These are phyloP conservation scores for Iodosphaeria phyllophila DNA, from an alignment of 2,329 filamentous ascomycete genomes.

Conservation along the genomic window DNA sequence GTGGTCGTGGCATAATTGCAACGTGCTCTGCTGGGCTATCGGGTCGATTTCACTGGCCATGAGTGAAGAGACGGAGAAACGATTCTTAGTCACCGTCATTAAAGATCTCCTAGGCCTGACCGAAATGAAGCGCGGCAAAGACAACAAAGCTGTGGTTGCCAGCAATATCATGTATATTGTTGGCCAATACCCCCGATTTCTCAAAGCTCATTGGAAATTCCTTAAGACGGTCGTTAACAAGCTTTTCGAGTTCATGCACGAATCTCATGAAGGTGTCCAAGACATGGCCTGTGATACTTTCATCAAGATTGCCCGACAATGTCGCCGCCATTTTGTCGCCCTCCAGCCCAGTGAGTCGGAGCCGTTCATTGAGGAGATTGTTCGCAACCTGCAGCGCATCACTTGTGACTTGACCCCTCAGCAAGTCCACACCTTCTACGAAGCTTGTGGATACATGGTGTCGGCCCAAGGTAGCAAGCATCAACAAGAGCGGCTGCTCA, in stretches of 20 bases:
- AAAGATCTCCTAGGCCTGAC: constrained; percentile 93
- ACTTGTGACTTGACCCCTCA: constrained; percentile 89
- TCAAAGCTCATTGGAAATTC: constrained; percentile 99
- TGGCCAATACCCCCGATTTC: constrained; percentile 90
- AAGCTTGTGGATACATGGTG: constrained; percentile 98
- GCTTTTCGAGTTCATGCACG: constrained; percentile 99
- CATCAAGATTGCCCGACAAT: constrained; percentile 98
- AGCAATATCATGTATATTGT: constrained; percentile 99
- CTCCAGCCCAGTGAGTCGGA: constrained; percentile 86
- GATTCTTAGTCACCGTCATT: constrained; percentile 95
- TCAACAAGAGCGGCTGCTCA: constrained; percentile 77
- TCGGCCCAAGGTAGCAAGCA: constrained; percentile 91
- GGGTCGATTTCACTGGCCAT: constrained; percentile 96
- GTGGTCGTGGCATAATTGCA: constrained; percentile 99
- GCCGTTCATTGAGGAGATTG: constrained; percentile 97
- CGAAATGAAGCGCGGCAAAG: constrained; percentile 98
- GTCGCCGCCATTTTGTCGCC: constrained; percentile 90
- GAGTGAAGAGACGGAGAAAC: constrained; percentile 98
- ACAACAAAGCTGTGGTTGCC: constrained; percentile 97
- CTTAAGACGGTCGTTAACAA: constrained; percentile 99
- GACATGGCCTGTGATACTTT: constrained; percentile 99
- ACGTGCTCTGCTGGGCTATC: constrained; percentile 98
- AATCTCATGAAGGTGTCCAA: constrained; percentile 96
- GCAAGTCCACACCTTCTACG: constrained; percentile 97
- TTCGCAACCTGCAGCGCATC: constrained; percentile 87